phyloP scores from a whole-genome alignment of 352 stramenopile species.

The Globisporangium acanthophoron region DNA sequence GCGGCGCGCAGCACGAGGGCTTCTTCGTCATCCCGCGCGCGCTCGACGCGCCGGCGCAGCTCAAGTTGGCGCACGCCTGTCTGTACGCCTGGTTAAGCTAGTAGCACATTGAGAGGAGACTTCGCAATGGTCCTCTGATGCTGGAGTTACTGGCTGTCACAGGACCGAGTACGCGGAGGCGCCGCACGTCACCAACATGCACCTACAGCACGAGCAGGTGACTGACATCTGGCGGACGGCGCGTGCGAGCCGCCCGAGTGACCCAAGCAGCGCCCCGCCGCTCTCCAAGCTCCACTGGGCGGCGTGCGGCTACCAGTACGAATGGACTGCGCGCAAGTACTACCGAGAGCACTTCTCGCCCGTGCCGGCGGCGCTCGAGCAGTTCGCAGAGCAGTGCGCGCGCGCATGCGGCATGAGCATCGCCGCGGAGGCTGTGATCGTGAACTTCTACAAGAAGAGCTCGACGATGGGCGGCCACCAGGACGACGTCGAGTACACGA shows the following conservation, averaged over 20 bases:
- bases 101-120: background rate
- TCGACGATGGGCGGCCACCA: conserved; percentile 80
- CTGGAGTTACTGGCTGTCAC: background rate
- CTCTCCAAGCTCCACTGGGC: conserved; percentile 74
- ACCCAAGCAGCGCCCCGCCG: conserved; percentile 32
- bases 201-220: conserved; percentile 50
- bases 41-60: conserved; percentile 37
- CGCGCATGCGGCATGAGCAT: conserved; percentile 51
- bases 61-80: conserved; percentile 46
- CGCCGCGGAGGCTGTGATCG: conserved; percentile 61
- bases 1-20: conserved; percentile 37
- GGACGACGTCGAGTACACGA: conserved; percentile 81
- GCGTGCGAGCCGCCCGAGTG: conserved; percentile 19
- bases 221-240: conserved; percentile 48
- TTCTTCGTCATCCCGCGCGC: conserved; percentile 70
- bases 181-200: conserved; percentile 78
- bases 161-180: conserved; percentile 66
- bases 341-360: conserved; percentile 42
- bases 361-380: conserved; percentile 36
- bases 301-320: conserved; percentile 72
- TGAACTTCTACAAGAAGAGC: conserved; percentile 80
- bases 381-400: conserved; percentile 37
- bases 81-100: conserved; percentile 31
- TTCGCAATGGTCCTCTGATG: background rate
- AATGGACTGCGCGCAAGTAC: conserved; percentile 77